These are phyloP conservation scores for Magnolia kwangsiensis DNA, from an alignment of 164 flowering plant species.

Conservation along the genomic window DNA sequence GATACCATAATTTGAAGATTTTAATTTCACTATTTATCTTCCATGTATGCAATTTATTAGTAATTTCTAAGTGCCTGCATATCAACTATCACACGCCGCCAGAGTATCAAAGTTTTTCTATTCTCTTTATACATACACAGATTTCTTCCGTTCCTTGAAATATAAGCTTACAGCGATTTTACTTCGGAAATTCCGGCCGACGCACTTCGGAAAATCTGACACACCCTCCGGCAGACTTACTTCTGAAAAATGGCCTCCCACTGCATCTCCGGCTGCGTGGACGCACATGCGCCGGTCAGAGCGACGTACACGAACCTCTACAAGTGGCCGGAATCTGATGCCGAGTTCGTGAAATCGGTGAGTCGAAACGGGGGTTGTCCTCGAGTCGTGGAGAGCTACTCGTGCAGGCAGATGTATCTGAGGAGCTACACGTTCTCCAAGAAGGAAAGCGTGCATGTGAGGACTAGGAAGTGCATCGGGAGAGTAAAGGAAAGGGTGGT, in stretches of 20 bases:
- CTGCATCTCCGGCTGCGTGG: slow-evolving; percentile 14
- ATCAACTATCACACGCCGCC: too few relatives aligned
- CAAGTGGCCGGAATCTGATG: slow-evolving; percentile 23
- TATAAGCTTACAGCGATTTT: too few relatives aligned
- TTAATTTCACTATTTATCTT: too few relatives aligned
- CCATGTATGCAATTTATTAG: too few relatives aligned
- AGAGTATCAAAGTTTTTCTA: too few relatives aligned
- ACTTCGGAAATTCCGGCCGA: background rate
- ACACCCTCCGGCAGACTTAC: background rate
- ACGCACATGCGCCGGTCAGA: slow-evolving; percentile 11
- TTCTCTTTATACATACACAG: too few relatives aligned
- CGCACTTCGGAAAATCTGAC: background rate
- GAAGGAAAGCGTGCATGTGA: slow-evolving; percentile 52
- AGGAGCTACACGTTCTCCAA: slow-evolving; percentile 76
- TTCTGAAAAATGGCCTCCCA: slow-evolving; percentile 8
- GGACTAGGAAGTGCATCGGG: slow-evolving; percentile 43
- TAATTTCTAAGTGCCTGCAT: too few relatives aligned
- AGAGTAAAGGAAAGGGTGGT: slow-evolving; percentile 36
- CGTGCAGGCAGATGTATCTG: slow-evolving; percentile 75
- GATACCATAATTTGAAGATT: too few relatives aligned
- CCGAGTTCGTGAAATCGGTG: slow-evolving; percentile 16
- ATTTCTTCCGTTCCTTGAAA: too few relatives aligned
- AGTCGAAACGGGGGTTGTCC: slow-evolving; percentile 16
- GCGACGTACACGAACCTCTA: slow-evolving; percentile 16
- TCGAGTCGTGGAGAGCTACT: slow-evolving; percentile 70